Evolutionary conservation across 2,329 filamentous ascomycete species (phyloP).

Genomic region (Magnaporthiopsis rhizophila): DNA sequence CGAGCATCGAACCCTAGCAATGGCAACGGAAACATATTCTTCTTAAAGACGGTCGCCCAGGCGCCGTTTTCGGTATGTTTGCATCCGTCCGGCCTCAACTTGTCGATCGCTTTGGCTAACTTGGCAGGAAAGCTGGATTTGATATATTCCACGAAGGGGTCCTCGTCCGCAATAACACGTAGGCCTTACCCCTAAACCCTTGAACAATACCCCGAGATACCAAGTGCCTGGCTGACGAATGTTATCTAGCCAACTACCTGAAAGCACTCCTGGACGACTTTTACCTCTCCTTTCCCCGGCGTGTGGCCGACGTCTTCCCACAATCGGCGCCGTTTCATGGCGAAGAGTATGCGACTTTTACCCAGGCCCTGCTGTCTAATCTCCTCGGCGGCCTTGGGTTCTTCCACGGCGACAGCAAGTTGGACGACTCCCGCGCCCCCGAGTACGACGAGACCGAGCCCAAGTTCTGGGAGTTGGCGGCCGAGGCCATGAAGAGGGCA

Average conservation of each 20-base stretch:
- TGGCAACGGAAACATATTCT: conserved; percentile 52
- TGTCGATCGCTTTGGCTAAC: not conserved
- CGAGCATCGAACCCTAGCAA: conserved; percentile 12
- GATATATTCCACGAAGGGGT: not conserved
- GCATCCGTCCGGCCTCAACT: not conserved
- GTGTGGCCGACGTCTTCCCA: conserved; percentile 42
- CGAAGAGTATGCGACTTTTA: conserved; percentile 64
- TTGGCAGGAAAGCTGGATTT: not conserved
- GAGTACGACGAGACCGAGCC: conserved; percentile 89
- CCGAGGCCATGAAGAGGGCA: conserved; percentile 59
- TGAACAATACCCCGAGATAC: conserved; percentile 36
- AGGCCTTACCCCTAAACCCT: conserved; percentile 60
- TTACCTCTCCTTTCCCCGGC: not conserved
- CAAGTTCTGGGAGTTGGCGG: conserved; percentile 83
- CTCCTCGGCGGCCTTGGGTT: conserved; percentile 84
- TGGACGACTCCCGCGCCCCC: conserved; percentile 74
- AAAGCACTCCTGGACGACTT: conserved; percentile 18
- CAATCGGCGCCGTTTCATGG: conserved; percentile 67
- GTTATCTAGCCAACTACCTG: conserved; percentile 59
- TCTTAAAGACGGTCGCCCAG: conserved; percentile 58
- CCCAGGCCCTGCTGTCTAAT: conserved; percentile 81
- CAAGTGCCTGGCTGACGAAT: conserved; percentile 55
- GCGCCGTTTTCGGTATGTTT: conserved; percentile 38
- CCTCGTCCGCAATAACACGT: conserved; percentile 84
- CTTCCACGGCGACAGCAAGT: conserved; percentile 76